Base-by-base conservation (phyloP, 1,284 basidiomycete species). In the Grifola frondosa region DNA sequence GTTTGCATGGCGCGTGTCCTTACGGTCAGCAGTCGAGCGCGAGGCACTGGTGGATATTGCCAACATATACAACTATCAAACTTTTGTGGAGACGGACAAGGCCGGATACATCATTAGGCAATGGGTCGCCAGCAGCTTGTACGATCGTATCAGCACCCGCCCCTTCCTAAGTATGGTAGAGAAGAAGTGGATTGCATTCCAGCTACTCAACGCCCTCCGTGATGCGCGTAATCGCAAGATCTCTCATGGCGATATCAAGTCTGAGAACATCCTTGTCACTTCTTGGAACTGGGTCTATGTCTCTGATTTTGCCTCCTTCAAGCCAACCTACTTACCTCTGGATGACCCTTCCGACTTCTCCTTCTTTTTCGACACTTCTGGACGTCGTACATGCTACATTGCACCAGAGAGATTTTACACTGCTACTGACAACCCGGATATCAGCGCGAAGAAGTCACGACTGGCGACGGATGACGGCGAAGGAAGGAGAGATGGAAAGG, bases 181-280 rank as follows among this genome's bases (percentile, higher is more conserved):
- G 73, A 99, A 99, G 77, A 92, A 93, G 60, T 99, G 97, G 97
- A 92, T 99, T 50, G 86, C 90, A 0, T 99, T 94, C 62, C 96
- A 99, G 65, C 74, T 99, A 2, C 72, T 99, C 39, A 87, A 81
- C 22, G 92, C 88, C 3, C 77, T 99, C 46, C 79, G 86, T 23
- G 91, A 93, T 52, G 82, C 91, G 1, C 81, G 91, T 19, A 84
- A 83, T 41, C 81, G 86, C 47, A 79, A 94, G 70, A 76, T 97
- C 13, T 81, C 94, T 1, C 97, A 99, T 66, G 97, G 97, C 11
- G 96, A 99, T 63, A 88, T 99, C 71, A 99, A 99, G 68, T 94
- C 92, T 11, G 94, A 97, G 67, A 99, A 99, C 64, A 84, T 99
- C 46, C 81, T 99, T 38, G 91, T 99, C 46, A 96, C 95, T 0